phyloP scores from a whole-genome alignment of 345 rosid genomes.

The Eucalyptus decipiens region DNA sequence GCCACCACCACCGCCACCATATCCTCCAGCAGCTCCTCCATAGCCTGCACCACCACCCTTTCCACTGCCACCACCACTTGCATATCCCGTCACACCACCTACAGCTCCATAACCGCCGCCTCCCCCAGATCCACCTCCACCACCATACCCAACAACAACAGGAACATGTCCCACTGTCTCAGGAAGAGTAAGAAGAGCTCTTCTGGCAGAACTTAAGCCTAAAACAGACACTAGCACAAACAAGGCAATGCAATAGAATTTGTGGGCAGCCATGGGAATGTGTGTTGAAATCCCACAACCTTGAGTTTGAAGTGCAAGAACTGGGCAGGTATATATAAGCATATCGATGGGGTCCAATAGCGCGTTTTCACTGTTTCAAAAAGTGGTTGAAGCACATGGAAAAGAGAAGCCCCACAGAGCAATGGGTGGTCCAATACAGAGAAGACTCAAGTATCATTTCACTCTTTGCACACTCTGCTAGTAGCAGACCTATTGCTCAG shows the following conservation, averaged over 20 bases:
- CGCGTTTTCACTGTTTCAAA: background rate
- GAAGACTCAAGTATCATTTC: background rate
- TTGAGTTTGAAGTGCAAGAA: background rate
- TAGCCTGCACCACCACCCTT: slow-evolving; percentile 5
- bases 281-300: background rate
- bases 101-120: background rate
- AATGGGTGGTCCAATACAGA: background rate
- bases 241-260: background rate
- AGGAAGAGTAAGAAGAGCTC: slow-evolving; percentile 19
- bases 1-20: slow-evolving; percentile 6
- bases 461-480: background rate
- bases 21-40: slow-evolving; percentile 7
- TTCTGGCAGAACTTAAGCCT: slow-evolving; percentile 17
- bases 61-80: slow-evolving; percentile 8
- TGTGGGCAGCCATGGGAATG: slow-evolving; percentile 11
- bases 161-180: slow-evolving; percentile 5
- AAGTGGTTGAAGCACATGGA: slow-evolving; percentile 7
- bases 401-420: background rate
- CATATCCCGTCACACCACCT: slow-evolving; percentile 10
- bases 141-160: background rate
- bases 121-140: slow-evolving; percentile 3
- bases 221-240: slow-evolving; percentile 10
- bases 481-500: background rate
- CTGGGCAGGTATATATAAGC: slow-evolving; percentile 17
- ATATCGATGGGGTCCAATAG: background rate